Conservation (phyloP, 495 filamentous ascomycete species). For the Neurospora sp. region DNA sequence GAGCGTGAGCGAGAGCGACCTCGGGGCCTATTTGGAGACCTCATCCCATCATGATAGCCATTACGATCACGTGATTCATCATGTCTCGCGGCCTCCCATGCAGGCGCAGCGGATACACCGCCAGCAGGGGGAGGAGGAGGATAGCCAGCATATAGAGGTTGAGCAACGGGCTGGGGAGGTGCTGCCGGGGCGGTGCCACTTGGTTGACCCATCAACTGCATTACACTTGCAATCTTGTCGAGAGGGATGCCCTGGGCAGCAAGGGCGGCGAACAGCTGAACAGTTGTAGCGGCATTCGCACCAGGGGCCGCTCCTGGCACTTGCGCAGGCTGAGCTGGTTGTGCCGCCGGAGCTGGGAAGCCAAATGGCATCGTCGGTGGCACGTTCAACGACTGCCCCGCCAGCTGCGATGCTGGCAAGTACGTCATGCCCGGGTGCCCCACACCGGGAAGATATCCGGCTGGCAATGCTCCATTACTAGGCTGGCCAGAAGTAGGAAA, state of each 20-base stretch:
- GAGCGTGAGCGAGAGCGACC: constrained; percentile 66
- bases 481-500: constrained; percentile 8
- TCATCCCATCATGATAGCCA: constrained; percentile 39
- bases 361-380: constrained; percentile 38
- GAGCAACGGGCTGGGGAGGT: constrained; percentile 12
- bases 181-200: constrained; percentile 11
- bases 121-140: constrained; percentile 18
- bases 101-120: constrained; percentile 21
- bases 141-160: constrained; percentile 18
- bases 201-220: constrained; percentile 30
- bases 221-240: constrained; percentile 37
- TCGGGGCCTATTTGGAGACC: constrained; percentile 50
- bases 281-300: constrained; percentile 21
- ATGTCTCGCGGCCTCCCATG: constrained; percentile 26
- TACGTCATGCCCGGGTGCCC: constrained; percentile 16
- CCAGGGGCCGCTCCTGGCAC: constrained; percentile 22
- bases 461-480: constrained; percentile 13
- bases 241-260: constrained; percentile 33
- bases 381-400: constrained; percentile 50
- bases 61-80: constrained; percentile 54
- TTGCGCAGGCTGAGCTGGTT: constrained; percentile 20
- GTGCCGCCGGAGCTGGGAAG: constrained; percentile 8
- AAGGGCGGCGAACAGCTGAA: constrained; percentile 43
- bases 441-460: constrained; percentile 5
- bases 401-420: constrained; percentile 25